Percentiles rank a stretch among this genome's conserved stretches.
These are phyloP conservation scores for Vanrija humicola DNA, from an alignment of 1,284 basidiomycete species.

Conservation along the genomic window DNA sequence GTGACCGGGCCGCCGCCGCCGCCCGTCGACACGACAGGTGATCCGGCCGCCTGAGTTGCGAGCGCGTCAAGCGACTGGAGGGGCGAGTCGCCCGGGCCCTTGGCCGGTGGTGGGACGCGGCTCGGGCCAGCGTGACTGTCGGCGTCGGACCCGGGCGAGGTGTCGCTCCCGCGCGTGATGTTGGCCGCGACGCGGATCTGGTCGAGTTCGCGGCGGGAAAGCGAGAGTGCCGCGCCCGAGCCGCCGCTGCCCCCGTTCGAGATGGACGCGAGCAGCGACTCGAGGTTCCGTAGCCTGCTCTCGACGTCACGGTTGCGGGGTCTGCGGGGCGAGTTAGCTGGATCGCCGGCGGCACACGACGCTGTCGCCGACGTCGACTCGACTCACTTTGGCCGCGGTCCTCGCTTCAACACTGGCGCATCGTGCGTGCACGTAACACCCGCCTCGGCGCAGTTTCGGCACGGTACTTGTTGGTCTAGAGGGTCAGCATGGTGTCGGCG, in stretches of 20 bases:
- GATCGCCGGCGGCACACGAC: not conserved
- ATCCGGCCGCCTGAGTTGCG: not conserved
- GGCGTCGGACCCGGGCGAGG: slow-evolving; percentile 15
- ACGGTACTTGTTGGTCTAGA: slow-evolving; percentile 30
- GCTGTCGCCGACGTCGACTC: not conserved
- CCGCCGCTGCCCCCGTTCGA: slow-evolving; percentile 12
- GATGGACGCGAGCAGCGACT: slow-evolving; percentile 27
- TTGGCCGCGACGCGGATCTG: slow-evolving; percentile 29
- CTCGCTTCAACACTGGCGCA: slow-evolving; percentile 32
- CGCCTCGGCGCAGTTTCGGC: slow-evolving; percentile 29
- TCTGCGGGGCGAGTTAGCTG: slow-evolving; percentile 8
- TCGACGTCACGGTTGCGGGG: slow-evolving; percentile 26
- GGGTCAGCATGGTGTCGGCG: not conserved
- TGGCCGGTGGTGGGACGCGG: too few relatives aligned
- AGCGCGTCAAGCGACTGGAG: not conserved
- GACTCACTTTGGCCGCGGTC: slow-evolving; percentile 29
- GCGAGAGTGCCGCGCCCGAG: slow-evolving; percentile 14
- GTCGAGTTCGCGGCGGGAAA: slow-evolving; percentile 25
- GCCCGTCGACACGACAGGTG: not conserved
- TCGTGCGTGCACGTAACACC: slow-evolving; percentile 29
- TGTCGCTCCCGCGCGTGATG: slow-evolving; percentile 21
- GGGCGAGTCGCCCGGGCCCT: too few relatives aligned
- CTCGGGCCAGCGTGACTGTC: not conserved
- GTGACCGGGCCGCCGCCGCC: not conserved
- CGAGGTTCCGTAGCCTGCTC: slow-evolving; percentile 29